Evolutionary conservation across 177 flowering plant genomes (phyloP), one percentile per base, ranked within the genome.

Genomic region (Vitis hybrid): DNA sequence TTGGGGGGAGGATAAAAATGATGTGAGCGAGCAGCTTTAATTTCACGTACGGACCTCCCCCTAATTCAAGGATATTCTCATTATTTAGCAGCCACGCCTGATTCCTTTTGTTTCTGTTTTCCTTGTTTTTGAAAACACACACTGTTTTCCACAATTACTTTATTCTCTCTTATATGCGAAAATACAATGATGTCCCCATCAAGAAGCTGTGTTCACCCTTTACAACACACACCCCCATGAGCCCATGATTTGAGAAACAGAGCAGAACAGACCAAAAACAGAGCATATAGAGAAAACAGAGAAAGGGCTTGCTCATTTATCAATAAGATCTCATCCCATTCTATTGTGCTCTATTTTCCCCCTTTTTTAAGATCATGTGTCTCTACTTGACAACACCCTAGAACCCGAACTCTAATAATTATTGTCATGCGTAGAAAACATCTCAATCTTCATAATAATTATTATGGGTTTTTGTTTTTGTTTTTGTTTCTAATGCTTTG

Each of bases 11-110:
- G 73, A 72, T 69, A 72, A 72, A 77, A 72, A 77, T 74, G 70
- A 75, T 79, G 73, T 62, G 48, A 57, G 60, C 23, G 65, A 15
- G 32, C 57, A 64, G 11, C 61, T 72, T 75, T 51, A 45, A 69
- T 72, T 65, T 72, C 72, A 75, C 60, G 80, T 68, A 76, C 61
- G 65, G 72, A 65, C 48, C 69, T 56, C 68, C 64, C 23, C 75
- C 70, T 19, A 78, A 60, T 72, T 68, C 49, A 62, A 76, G 76
- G 74, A 79, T 77, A 82, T 75, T 75, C 74, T 80, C 80, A 79
- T 80, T 68, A 77, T 81, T 65, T 73, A 67, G 13, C 64, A 66
- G 78, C 78, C 86, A 81, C 86, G 82, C 86, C 80, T 83, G 79
- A 80, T 83, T 78, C 68, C 62, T 63, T 59, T 71, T 72, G 11